Conservation (phyloP, 2,329 filamentous ascomycete genomes). For the Colletotrichum lentis region DNA sequence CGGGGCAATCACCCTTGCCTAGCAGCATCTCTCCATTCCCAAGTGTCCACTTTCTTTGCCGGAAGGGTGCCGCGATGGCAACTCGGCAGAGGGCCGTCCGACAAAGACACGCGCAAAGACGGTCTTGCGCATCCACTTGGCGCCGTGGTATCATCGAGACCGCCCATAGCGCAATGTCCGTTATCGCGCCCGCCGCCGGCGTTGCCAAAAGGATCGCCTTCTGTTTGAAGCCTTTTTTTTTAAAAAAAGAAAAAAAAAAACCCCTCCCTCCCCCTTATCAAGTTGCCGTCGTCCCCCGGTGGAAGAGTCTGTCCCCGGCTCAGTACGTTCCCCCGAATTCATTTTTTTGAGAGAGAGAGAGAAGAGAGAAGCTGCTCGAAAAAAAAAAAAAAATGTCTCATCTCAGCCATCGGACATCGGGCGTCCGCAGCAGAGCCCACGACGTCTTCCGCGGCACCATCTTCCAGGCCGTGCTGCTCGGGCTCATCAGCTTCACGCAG, state of each 20-base stretch:
- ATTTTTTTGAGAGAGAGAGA: too few relatives aligned
- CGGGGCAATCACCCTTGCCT: conserved; percentile 3
- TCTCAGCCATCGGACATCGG: background rate
- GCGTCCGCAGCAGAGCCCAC: conserved; percentile 3
- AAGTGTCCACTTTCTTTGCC: conserved; percentile 22
- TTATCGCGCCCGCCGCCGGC: conserved; percentile 6
- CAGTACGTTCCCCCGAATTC: background rate
- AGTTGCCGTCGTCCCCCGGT: background rate
- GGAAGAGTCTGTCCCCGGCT: too few relatives aligned
- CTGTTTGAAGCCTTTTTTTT: background rate
- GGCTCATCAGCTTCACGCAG: conserved; percentile 54
- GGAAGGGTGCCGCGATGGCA: background rate
- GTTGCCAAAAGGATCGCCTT: background rate
- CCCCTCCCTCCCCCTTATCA: too few relatives aligned
- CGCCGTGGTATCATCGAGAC: conserved; percentile 26
- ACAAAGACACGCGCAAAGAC: background rate
- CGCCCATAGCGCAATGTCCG: conserved; percentile 33
- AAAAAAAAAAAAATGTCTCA: background rate
- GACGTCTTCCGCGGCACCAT: conserved; percentile 53
- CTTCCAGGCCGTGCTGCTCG: conserved; percentile 56
- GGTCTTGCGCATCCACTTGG: conserved; percentile 18
- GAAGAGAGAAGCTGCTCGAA: background rate
- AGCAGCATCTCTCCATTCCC: background rate
- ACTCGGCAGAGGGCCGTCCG: background rate
- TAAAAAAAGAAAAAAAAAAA: background rate